Evolutionary conservation across 2,329 filamentous ascomycete genomes (phyloP).

Genomic region (Colletotrichum navitas): DNA sequence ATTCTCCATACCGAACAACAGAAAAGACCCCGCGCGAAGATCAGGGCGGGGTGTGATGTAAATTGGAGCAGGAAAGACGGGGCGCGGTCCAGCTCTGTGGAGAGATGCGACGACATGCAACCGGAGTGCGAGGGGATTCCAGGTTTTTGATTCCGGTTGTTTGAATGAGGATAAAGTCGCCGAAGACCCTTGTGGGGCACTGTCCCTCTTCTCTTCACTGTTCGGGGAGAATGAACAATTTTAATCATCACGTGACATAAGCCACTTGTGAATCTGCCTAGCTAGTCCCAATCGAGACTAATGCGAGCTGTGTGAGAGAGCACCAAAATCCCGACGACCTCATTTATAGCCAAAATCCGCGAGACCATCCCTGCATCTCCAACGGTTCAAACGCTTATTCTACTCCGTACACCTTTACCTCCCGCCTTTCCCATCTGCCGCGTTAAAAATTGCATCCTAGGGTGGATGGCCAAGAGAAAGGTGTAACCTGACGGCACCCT

Average conservation of each 20-base stretch:
- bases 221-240: background rate
- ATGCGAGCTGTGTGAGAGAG: too few relatives aligned
- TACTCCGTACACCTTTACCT: conserved; percentile 13
- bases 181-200: background rate
- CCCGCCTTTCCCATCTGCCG: conserved; percentile 23
- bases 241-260: background rate
- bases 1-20: conserved; percentile 12
- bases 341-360: background rate
- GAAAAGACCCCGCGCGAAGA: background rate
- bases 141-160: conserved; percentile 21
- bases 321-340: background rate
- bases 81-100: conserved; percentile 40
- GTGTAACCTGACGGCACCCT: conserved; percentile 22
- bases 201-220: background rate
- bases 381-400: conserved; percentile 16
- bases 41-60: conserved; percentile 13
- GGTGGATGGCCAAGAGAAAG: conserved; percentile 16
- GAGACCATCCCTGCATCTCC: conserved; percentile 23
- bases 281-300: background rate
- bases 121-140: conserved; percentile 31
- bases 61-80: conserved; percentile 39
- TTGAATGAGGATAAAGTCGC: conserved; percentile 20
- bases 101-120: conserved; percentile 26
- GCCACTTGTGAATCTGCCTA: fast-evolving
- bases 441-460: conserved; percentile 5